Conservation (phyloP, 805 yeast species). For the Jamesozyma gamospora region DNA sequence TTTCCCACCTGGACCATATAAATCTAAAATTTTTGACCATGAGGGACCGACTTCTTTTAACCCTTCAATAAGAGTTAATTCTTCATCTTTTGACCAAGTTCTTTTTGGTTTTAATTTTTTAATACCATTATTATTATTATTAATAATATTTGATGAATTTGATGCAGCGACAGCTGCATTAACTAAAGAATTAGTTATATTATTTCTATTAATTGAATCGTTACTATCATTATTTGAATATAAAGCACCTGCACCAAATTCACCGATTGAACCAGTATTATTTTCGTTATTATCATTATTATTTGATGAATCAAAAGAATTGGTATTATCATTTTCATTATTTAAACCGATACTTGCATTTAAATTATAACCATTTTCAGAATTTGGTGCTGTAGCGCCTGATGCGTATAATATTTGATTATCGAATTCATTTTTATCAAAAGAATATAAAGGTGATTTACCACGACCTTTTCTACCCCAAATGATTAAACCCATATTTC, state of each 20-base stretch:
- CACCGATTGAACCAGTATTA: not conserved
- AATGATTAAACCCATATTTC: constrained; percentile 58
- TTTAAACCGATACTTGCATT: not conserved
- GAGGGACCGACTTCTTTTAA: constrained; percentile 76
- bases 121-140: constrained; percentile 5
- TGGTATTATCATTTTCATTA: not conserved
- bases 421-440: constrained; percentile 18
- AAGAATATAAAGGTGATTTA: constrained; percentile 18
- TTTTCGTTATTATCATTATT: not conserved
- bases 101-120: constrained; percentile 26
- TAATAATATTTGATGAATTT: constrained; percentile 3
- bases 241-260: not conserved
- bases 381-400: constrained; percentile 9
- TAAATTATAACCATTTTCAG: not conserved
- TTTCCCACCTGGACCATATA: constrained; percentile 92
- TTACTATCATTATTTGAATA: not conserved
- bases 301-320: not conserved
- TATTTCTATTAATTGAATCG: not conserved
- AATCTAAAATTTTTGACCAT: constrained; percentile 83
- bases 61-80: constrained; percentile 72
- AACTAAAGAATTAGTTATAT: constrained; percentile 10
- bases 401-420: constrained; percentile 17
- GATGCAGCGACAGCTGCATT: constrained; percentile 21
- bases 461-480: constrained; percentile 51
- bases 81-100: constrained; percentile 80